These are phyloP conservation scores for Plasmodium billcollinsi DNA, from an alignment of 169 alveolate genomes.

Conservation along the genomic window DNA sequence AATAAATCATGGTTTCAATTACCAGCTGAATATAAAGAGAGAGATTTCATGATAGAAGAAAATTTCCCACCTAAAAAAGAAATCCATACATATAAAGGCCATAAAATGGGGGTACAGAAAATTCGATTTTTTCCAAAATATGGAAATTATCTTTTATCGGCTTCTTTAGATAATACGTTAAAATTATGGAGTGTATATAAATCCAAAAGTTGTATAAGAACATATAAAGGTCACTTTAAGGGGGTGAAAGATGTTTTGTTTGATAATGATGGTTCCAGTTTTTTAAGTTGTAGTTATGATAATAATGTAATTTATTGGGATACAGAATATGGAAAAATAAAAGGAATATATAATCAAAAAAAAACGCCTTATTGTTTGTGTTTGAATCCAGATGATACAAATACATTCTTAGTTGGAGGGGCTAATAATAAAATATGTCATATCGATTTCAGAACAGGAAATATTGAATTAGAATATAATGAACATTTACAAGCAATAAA, in stretches of 20 bases:
- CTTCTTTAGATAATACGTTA: slow-evolving; percentile 93
- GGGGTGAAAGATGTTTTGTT: slow-evolving; percentile 96
- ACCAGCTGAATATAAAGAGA: slow-evolving; percentile 77
- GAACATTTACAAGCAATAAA: slow-evolving; percentile 96
- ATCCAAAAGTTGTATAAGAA: slow-evolving; percentile 92
- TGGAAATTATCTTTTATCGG: slow-evolving; percentile 95
- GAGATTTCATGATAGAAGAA: slow-evolving; percentile 76
- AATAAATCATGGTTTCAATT: slow-evolving; percentile 75
- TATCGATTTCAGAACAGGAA: slow-evolving; percentile 93
- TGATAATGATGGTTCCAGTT: slow-evolving; percentile 92
- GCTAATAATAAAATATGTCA: slow-evolving; percentile 93
- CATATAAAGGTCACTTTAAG: slow-evolving; percentile 96
- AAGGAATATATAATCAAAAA: slow-evolving; percentile 90
- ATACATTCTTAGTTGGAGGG: slow-evolving; percentile 94
- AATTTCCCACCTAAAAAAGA: slow-evolving; percentile 93
- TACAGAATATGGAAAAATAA: slow-evolving; percentile 97
- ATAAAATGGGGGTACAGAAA: slow-evolving; percentile 94
- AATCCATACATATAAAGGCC: slow-evolving; percentile 93
- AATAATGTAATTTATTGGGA: slow-evolving; percentile 95
- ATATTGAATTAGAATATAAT: slow-evolving; percentile 92
- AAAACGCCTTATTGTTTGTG: slow-evolving; percentile 95
- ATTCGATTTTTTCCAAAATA: slow-evolving; percentile 94
- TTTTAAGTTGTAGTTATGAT: slow-evolving; percentile 95
- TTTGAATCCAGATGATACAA: slow-evolving; percentile 92
- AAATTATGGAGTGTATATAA: slow-evolving; percentile 96